Percentiles rank a stretch among this genome's conserved stretches.
These are phyloP conservation scores for Mortierella alpina DNA, from an alignment of 192 early-diverging fungal species.

Conservation along the genomic window DNA sequence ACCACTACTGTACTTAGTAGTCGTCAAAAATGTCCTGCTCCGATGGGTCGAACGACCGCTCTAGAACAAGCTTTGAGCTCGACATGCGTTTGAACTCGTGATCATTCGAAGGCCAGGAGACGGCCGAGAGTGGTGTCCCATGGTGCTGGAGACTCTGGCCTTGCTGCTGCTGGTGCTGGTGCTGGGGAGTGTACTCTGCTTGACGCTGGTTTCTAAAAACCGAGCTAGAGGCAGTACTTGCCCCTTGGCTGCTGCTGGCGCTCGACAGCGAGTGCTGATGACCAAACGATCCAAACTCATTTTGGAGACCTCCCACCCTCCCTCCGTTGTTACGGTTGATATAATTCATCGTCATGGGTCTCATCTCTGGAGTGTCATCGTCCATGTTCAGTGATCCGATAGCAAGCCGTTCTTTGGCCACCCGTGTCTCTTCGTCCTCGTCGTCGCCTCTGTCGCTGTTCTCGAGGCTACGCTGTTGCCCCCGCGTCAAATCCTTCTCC, in stretches of 20 bases:
- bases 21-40: conserved; percentile 47
- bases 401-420: conserved; percentile 35
- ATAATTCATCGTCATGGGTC: conserved; percentile 2
- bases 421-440: conserved; percentile 37
- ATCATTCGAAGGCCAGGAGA: conserved; percentile 43
- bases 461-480: neutral
- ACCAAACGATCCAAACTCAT: neutral
- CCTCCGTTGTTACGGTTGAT: conserved; percentile 6
- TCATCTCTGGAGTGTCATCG: conserved; percentile 40
- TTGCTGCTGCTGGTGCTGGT: conserved; percentile 20
- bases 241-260: neutral
- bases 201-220: conserved; percentile 14
- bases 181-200: conserved; percentile 3
- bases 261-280: neutral
- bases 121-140: conserved; percentile 1
- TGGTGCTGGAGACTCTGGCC: neutral
- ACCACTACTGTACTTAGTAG: neutral
- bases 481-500: neutral
- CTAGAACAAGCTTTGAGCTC: conserved; percentile 45
- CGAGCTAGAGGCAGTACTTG: neutral
- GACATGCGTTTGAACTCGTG: conserved; percentile 54
- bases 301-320: neutral
- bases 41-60: conserved; percentile 32
- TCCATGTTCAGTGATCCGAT: conserved; percentile 46
- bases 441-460: conserved; percentile 27